Percentiles rank a stretch among this genome's conserved stretches.
These are phyloP conservation scores for Nicotiana noctiflora DNA, from an alignment of 257 asterid species.

Conservation along the genomic window DNA sequence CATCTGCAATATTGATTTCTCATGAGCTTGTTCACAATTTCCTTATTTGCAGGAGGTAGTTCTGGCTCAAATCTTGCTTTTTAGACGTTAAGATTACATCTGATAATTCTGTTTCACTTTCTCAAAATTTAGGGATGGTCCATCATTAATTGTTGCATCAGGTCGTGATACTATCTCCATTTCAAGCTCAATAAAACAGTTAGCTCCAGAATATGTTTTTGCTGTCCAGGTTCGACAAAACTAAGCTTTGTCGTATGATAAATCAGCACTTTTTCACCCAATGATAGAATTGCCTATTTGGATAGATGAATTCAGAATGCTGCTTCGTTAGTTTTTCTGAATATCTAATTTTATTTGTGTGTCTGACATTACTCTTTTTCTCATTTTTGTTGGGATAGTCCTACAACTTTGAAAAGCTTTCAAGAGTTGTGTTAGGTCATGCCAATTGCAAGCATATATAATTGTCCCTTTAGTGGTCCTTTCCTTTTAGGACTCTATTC, in stretches of 20 bases:
- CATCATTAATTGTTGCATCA: constrained; percentile 76
- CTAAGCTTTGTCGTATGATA: constrained; percentile 3
- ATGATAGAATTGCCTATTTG: background rate
- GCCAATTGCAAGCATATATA: background rate
- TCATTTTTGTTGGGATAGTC: background rate
- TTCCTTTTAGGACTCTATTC: background rate
- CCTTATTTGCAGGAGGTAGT: background rate
- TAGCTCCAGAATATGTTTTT: constrained; percentile 65
- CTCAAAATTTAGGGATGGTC: constrained; percentile 59
- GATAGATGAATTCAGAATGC: background rate
- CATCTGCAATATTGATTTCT: background rate
- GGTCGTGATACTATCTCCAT: constrained; percentile 74
- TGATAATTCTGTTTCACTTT: background rate
- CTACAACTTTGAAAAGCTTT: background rate
- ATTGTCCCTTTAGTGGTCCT: background rate
- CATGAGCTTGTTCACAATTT: background rate
- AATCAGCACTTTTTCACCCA: background rate
- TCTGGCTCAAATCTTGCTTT: background rate
- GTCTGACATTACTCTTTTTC: background rate
- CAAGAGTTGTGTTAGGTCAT: background rate
- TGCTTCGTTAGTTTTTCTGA: background rate
- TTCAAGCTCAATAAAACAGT: constrained; percentile 55
- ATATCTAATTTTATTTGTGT: background rate
- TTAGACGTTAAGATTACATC: background rate
- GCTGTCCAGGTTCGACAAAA: constrained; percentile 65